Evolutionary conservation across 805 yeast genomes (phyloP).

Genomic region (Limtongia smithiae): DNA sequence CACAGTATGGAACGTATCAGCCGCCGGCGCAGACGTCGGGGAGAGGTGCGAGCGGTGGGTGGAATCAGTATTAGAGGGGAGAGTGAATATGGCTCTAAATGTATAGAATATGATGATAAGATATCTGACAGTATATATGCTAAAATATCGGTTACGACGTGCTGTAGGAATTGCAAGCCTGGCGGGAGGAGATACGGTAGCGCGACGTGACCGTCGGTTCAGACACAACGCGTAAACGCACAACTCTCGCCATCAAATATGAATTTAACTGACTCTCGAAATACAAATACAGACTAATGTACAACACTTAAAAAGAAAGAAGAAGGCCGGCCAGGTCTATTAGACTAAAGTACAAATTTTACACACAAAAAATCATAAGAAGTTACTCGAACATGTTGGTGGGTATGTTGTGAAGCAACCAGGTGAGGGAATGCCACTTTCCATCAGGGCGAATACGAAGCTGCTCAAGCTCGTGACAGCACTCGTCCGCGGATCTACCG

Average conservation of each 20-base stretch:
- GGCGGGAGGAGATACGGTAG: too few relatives aligned
- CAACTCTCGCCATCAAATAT: too few relatives aligned
- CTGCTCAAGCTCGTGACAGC: slow-evolving; percentile 23
- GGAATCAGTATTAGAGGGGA: too few relatives aligned
- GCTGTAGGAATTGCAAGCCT: too few relatives aligned
- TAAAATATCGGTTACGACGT: background rate
- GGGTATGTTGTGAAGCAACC: slow-evolving; percentile 24
- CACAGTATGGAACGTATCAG: slow-evolving; percentile 1
- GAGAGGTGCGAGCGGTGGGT: background rate
- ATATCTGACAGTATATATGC: background rate
- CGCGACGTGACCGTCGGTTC: too few relatives aligned
- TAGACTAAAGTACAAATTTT: too few relatives aligned
- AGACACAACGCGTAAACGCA: too few relatives aligned
- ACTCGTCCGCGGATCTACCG: slow-evolving; percentile 23
- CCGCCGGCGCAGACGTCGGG: slow-evolving; percentile 1
- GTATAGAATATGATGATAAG: background rate
- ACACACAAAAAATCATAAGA: too few relatives aligned
- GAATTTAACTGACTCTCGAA: too few relatives aligned
- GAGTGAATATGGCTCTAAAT: too few relatives aligned
- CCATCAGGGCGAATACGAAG: slow-evolving; percentile 20
- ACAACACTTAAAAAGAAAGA: too few relatives aligned
- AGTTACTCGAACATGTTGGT: slow-evolving; percentile 15
- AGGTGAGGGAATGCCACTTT: slow-evolving; percentile 18
- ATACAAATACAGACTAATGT: background rate
- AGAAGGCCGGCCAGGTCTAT: too few relatives aligned